Evolutionary conservation across 2,329 filamentous ascomycete genomes (phyloP).

Genomic region (Aspergillus fijiensis): DNA sequence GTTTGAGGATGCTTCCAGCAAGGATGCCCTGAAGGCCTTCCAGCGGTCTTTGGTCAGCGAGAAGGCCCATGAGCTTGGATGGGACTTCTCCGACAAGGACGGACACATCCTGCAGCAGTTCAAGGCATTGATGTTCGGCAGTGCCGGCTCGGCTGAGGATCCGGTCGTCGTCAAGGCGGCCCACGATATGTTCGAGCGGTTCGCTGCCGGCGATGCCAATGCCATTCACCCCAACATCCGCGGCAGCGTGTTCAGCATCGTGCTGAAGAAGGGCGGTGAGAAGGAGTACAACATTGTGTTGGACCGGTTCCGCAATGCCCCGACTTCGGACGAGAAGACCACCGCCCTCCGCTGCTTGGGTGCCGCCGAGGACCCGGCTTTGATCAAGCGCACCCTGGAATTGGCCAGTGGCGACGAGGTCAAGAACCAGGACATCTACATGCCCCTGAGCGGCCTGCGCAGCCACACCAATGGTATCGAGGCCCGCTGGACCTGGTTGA

Average conservation of each 20-base stretch:
- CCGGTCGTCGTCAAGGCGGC: slow-evolving; percentile 74
- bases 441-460: slow-evolving; percentile 77
- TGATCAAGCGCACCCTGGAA: slow-evolving; percentile 77
- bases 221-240: slow-evolving; percentile 92
- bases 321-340: slow-evolving; percentile 84
- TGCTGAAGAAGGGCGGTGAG: slow-evolving; percentile 77
- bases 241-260: slow-evolving; percentile 81
- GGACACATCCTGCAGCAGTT: slow-evolving; percentile 91
- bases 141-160: slow-evolving; percentile 78
- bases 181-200: slow-evolving; percentile 87
- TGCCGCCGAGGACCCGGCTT: slow-evolving; percentile 70
- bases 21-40: slow-evolving; percentile 78
- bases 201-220: slow-evolving; percentile 71
- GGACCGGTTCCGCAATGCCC: slow-evolving; percentile 71
- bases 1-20: slow-evolving; percentile 71
- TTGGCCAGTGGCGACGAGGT: slow-evolving; percentile 77
- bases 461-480: slow-evolving; percentile 74
- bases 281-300: slow-evolving; percentile 81
- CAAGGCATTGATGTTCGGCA: slow-evolving; percentile 86
- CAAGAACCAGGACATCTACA: slow-evolving; percentile 92
- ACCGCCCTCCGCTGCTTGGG: slow-evolving; percentile 82
- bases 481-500: slow-evolving; percentile 80
- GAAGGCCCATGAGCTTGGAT: slow-evolving; percentile 84
- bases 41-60: slow-evolving; percentile 72
- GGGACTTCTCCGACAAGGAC: slow-evolving; percentile 80